phyloP scores from a whole-genome alignment of 257 asterid genomes.

The Mentha longifolia region DNA sequence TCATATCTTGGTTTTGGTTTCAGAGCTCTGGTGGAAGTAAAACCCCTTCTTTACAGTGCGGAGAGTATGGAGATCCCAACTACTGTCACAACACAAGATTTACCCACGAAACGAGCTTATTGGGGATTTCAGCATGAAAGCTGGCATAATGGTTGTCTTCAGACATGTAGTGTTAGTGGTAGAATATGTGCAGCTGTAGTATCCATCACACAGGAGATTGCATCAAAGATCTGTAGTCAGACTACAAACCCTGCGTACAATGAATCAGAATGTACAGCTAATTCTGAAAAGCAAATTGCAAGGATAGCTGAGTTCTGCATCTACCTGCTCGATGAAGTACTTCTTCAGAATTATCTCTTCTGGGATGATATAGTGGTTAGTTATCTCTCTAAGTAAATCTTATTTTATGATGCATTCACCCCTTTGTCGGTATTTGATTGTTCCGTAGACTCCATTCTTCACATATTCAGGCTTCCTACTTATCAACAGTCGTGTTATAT shows the following conservation, averaged over 20 bases:
- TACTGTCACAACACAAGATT: constrained; percentile 40
- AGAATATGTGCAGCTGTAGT: constrained; percentile 63
- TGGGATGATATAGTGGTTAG: constrained; percentile 87
- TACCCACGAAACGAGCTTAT: constrained; percentile 41
- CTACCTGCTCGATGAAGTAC: constrained; percentile 61
- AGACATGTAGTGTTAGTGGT: constrained; percentile 62
- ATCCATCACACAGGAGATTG: constrained; percentile 60
- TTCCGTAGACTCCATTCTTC: neutral
- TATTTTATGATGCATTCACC: neutral
- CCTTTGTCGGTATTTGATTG: neutral
- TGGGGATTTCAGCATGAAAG: constrained; percentile 70
- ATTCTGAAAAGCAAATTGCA: constrained; percentile 45
- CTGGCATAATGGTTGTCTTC: constrained; percentile 71
- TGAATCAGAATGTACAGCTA: constrained; percentile 37
- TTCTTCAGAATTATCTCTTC: constrained; percentile 54
- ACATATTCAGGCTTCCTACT: constrained; percentile 4
- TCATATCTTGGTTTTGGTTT: constrained; percentile 24
- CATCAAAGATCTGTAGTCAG: constrained; percentile 48
- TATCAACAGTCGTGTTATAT: constrained; percentile 2
- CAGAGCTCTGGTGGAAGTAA: constrained; percentile 91
- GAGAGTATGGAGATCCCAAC: constrained; percentile 43
- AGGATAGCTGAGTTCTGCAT: constrained; percentile 70
- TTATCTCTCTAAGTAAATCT: constrained; percentile 28
- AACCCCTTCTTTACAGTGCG: constrained; percentile 75
- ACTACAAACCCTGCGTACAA: constrained; percentile 27